Conservation (phyloP, 106 monocot species). For the Apostasia ramifera region DNA sequence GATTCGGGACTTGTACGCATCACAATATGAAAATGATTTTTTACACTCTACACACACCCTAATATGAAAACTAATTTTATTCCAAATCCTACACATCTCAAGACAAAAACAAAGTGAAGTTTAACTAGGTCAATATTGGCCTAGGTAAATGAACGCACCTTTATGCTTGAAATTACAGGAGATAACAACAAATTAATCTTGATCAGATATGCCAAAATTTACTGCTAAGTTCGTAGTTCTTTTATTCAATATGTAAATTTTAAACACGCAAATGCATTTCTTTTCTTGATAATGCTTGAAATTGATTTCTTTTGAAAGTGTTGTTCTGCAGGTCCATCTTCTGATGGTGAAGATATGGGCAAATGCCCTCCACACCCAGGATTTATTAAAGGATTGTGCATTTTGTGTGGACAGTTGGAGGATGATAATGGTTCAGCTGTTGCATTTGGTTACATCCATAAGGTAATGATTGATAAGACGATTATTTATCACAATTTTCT, state of each 20-base stretch:
- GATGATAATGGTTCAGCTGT: conserved; percentile 51
- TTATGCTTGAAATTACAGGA: too few relatives aligned
- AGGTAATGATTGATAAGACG: conserved; percentile 22
- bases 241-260: background rate
- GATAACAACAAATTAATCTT: too few relatives aligned
- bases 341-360: conserved; percentile 2
- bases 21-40: too few relatives aligned
- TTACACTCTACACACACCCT: too few relatives aligned
- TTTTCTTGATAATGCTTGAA: background rate
- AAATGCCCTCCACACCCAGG: conserved; percentile 63
- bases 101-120: too few relatives aligned
- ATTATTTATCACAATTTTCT: background rate
- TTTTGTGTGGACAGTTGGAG: conserved; percentile 47
- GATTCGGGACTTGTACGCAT: too few relatives aligned
- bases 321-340: conserved; percentile 11
- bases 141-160: too few relatives aligned
- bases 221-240: too few relatives aligned
- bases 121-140: too few relatives aligned
- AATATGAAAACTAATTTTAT: too few relatives aligned
- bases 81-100: too few relatives aligned
- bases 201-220: too few relatives aligned
- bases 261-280: background rate
- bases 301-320: background rate
- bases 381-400: conserved; percentile 51
- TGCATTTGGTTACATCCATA: conserved; percentile 68